Evolutionary conservation across 352 stramenopile genomes (phyloP), one percentile per base, ranked within the genome.

Genomic region (Phytophthora sp.): DNA sequence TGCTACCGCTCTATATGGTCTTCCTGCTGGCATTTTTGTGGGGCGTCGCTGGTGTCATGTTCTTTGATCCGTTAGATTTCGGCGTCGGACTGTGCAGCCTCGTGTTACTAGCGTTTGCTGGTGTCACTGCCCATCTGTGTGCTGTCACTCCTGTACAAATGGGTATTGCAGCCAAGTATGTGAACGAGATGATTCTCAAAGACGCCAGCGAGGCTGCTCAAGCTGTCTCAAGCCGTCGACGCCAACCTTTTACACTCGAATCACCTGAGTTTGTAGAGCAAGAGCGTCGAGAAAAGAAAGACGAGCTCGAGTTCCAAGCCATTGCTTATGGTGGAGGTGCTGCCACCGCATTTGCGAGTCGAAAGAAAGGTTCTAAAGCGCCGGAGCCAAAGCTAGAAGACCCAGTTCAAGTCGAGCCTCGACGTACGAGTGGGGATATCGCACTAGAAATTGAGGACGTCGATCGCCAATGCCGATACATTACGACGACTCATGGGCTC

Each of bases 31-130:
- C 77, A 6, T 94, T 97, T 42, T 35, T 83, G 38, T 98, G 93
- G 93, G 93, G 93, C 12, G 84, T 91, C 21, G 72, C 71, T 42
- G 85, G 90, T 26, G 90, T 96, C 29, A 89, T 97, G 73, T 98
- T 98, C 57, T 82, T 95, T 16, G 88, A 98, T 31, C 93, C 93
- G 21, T 69, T 98, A 1, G 84, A 86, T 33, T 83, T 98, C 42
- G 93, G 93, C 30, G 79, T 98, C 16, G 90, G 86, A 0, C 75
- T 98, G 30, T 95, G 86, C 23, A 97, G 87, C 39, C 73, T 96
- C 38, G 82, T 93, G 8, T 41, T 98, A 23, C 71, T 98, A 8
- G 68, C 80, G 0, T 89, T 94, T 42, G 80, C 86, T 13, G 84
- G 88, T 3, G 73, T 92, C 13, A 93, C 87, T 3, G 86, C 89